Evolutionary conservation across 495 filamentous ascomycete genomes (phyloP).

Genomic region (Bombardia bombarda): DNA sequence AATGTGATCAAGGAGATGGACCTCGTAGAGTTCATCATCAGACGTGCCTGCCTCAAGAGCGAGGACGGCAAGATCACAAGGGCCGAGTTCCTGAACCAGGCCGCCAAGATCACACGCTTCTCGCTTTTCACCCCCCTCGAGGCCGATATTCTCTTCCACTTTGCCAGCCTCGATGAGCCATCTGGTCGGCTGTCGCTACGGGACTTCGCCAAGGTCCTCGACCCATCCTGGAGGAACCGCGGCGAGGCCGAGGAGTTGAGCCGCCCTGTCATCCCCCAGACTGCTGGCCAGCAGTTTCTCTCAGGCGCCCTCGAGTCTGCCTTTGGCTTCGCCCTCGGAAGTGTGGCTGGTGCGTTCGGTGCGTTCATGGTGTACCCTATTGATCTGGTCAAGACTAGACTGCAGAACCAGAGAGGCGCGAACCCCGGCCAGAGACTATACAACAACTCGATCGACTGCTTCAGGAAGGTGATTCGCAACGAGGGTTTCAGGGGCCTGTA

Average conservation of each 20-base stretch:
- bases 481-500: constrained; percentile 87
- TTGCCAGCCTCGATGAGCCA: constrained; percentile 83
- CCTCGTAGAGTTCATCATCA: constrained; percentile 83
- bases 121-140: constrained; percentile 97
- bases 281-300: constrained; percentile 36
- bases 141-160: constrained; percentile 97
- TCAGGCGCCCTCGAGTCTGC: constrained; percentile 64
- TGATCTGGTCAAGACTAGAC: constrained; percentile 94
- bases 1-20: constrained; percentile 98
- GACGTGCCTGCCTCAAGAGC: constrained; percentile 77
- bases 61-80: constrained; percentile 86
- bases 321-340: constrained; percentile 84
- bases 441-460: constrained; percentile 93
- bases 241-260: constrained; percentile 32
- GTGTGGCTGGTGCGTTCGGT: constrained; percentile 88
- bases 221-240: constrained; percentile 76
- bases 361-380: constrained; percentile 99
- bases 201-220: constrained; percentile 92
- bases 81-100: constrained; percentile 91
- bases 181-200: constrained; percentile 71
- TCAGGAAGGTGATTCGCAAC: constrained; percentile 82
- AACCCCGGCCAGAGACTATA: constrained; percentile 82
- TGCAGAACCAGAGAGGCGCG: constrained; percentile 89
- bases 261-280: constrained; percentile 33
- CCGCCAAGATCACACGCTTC: constrained; percentile 81